Base-by-base conservation (phyloP, 257 asterid genomes). In the Handroanthus guayacan region DNA sequence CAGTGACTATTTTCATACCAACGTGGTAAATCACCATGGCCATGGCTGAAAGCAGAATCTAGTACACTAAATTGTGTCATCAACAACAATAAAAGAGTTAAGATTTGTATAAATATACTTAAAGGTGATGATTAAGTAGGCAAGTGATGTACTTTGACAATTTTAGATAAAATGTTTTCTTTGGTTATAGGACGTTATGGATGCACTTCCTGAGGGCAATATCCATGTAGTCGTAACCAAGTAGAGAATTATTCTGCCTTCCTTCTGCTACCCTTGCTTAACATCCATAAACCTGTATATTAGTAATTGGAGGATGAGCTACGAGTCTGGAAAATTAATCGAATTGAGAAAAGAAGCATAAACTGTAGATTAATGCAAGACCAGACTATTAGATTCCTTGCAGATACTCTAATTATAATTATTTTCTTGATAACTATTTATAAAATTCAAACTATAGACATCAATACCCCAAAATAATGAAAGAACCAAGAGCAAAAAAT, bases 41-140 rank as follows among this genome's bases (percentile, higher is more conserved):
- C 95, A 73, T 95, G 99, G 87, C 98, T 92, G 87, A 95, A 95
- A 25, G 99, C 94, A 64, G 92, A 67, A 95, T 97, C 89, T 95
- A 98, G 80, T 84, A 95, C 97, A 92, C 88, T 82, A 95, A 77
- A 72, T 92, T 87, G 98, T 92, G 31, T 25, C 31, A 90, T 25
- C 58, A 79, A 69, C 17, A 60, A 38, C 41, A 61, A 63, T 20
- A 48, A 36, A 51, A 60, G 51, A 31, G 44, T 74, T 51, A 37
- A 64, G 10, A 25, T 13, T 11, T 2, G 16, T 12, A 5, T 12
- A 13, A 51, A 51, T 3, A 51, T 11, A 2, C 7, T 25, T 25
- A 25, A 1, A 25, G 31, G 31, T 25, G 31, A 17, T 12, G 18
- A 25, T 25, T 25, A 25, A 25, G 31, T 25, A 25, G 31, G 31